Base-by-base conservation (phyloP, 768 basidiomycete species). In the Coprinopsis cinerea region DNA sequence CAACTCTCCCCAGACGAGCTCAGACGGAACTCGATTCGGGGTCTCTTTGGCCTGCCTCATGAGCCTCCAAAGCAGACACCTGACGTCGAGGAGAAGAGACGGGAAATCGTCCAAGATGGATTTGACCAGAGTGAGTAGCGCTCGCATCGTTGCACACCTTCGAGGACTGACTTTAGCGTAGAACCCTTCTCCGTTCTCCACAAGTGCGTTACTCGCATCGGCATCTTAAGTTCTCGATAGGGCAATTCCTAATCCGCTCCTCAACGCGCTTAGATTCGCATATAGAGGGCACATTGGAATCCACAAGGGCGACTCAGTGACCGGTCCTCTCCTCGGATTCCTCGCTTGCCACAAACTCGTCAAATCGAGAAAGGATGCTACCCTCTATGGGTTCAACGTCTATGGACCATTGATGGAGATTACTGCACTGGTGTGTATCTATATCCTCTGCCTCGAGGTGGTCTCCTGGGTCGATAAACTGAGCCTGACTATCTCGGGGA, bases 271-370 rank as follows among this genome's bases (percentile, higher is more conserved):
- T 28, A 51, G 50, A n/a, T 44, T 37, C 17, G 35, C 44, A n/a
- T 35, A 45, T 22, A 52, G 28, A 42, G 51, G 51, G 9, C 37
- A 52, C 37, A 52, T 52, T 32, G 51, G 44, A 14, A 27, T 52
- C 15, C 51, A 52, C 45, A 32, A 47, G 26, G 44, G 6, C n/a
- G 51, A 34, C 13, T 13, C 28, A 3, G 37, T 30, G 24, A 7
- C 30, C 15, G 51, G 51, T 17, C 20, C 51, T 20, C 39, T 52
- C 4, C 25, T 52, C 6, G 51, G 51, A 3, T 52, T 28, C 26
- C 44, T 52, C 6, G 44, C 45, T 27, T 52, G 51, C 27, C 36
- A 52, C 20, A 46, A 41, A 27, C 4, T 47, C 7, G 51, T 42
- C 10, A 18, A 35, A 14, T 37, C 36, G 10, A 47, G 32, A n/a